Conservation (phyloP, 2,329 filamentous ascomycete species). For the Lachnellula occidentalis region DNA sequence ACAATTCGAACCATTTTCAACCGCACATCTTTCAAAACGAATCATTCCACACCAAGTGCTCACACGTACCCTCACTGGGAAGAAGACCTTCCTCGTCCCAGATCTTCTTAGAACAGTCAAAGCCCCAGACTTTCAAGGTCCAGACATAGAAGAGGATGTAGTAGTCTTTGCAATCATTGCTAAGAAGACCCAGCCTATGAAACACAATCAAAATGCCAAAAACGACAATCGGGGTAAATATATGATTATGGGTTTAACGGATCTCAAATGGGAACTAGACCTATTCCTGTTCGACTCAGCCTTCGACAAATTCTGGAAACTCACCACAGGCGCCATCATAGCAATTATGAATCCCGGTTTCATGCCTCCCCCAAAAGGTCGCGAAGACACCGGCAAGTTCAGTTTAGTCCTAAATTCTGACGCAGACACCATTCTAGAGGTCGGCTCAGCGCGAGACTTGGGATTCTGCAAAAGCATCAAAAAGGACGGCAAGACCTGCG, state of each 20-base stretch:
- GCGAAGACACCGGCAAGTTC: conserved; percentile 75
- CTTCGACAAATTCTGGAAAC: conserved; percentile 89
- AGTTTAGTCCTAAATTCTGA: conserved; percentile 79
- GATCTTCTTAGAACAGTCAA: conserved; percentile 78
- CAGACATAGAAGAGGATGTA: conserved; percentile 78
- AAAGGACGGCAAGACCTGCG: conserved; percentile 77
- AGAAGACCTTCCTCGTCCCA: conserved; percentile 71
- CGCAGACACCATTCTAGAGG: conserved; percentile 83
- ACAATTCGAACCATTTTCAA: conserved; percentile 81
- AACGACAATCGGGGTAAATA: conserved; percentile 66
- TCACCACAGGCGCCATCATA: conserved; percentile 84
- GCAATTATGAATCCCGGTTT: conserved; percentile 88
- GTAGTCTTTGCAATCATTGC: conserved; percentile 86
- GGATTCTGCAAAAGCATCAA: conserved; percentile 82
- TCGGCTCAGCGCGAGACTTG: conserved; percentile 78
- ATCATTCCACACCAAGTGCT: conserved; percentile 78
- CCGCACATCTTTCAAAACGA: conserved; percentile 74
- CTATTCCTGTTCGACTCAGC: conserved; percentile 88
- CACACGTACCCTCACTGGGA: conserved; percentile 70
- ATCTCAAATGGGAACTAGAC: conserved; percentile 86
- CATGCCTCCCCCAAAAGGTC: conserved; percentile 76
- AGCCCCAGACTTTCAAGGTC: conserved; percentile 74
- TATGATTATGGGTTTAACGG: conserved; percentile 84
- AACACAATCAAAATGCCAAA: conserved; percentile 46
- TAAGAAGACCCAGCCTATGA: conserved; percentile 76